phyloP scores from a whole-genome alignment of 345 rosid genomes.

The Syzygium aromaticum region DNA sequence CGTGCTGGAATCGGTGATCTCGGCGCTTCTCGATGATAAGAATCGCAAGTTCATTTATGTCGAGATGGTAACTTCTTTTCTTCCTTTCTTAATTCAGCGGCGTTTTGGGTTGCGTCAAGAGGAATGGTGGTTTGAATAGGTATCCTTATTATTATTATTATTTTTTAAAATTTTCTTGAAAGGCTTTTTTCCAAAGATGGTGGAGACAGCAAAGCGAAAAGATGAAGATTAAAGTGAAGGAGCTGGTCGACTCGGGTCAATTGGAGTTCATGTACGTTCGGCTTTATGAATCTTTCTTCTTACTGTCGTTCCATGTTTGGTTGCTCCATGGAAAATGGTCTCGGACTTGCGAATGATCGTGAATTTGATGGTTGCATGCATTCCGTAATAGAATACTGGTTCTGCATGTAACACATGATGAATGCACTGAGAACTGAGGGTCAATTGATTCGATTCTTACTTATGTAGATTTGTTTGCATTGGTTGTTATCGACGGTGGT shows the following conservation, averaged over 20 bases:
- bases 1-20: slow-evolving; percentile 78
- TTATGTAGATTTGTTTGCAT: neutral
- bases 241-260: slow-evolving; percentile 80
- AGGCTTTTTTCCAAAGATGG: slow-evolving; percentile 97
- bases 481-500: neutral
- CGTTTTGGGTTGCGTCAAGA: neutral
- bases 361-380: neutral
- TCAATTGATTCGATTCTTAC: neutral
- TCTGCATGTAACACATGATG: neutral
- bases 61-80: slow-evolving; percentile 42
- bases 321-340: neutral
- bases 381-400: neutral
- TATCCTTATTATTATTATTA: too few species aligned
- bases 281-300: neutral
- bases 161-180: neutral
- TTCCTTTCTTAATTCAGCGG: neutral
- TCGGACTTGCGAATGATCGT: neutral
- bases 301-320: neutral
- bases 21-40: slow-evolving; percentile 71
- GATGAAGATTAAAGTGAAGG: slow-evolving; percentile 63
- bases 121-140: neutral
- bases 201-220: slow-evolving; percentile 90
- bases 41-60: slow-evolving; percentile 90
- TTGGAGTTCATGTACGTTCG: slow-evolving; percentile 72
- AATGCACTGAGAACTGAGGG: neutral